phyloP scores from a whole-genome alignment of 2,329 filamentous ascomycete genomes.

The Cercospora sp. region DNA sequence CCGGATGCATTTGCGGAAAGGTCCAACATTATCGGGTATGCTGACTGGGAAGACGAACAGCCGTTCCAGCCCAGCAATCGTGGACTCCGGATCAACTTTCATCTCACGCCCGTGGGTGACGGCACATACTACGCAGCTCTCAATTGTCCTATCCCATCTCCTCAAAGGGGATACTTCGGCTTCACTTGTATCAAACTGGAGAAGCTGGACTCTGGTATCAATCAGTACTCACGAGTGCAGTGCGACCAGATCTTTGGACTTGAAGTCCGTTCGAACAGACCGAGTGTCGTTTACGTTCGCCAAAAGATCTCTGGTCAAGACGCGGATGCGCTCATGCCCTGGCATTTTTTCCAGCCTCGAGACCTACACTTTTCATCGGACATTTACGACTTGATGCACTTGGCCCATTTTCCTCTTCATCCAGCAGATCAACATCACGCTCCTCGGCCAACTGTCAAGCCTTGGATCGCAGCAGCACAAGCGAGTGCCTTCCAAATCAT shows the following conservation, averaged over 20 bases:
- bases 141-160: constrained; percentile 39
- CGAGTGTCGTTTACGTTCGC: constrained; percentile 36
- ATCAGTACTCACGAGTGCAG: constrained; percentile 33
- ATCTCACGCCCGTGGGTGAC: constrained; percentile 15
- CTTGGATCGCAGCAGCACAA: constrained; percentile 15
- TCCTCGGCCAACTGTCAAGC: constrained; percentile 8
- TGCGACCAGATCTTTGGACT: constrained; percentile 20
- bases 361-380: neutral
- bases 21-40: constrained; percentile 42
- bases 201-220: constrained; percentile 26
- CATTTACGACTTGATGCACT: constrained; percentile 12
- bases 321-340: constrained; percentile 16
- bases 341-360: constrained; percentile 21
- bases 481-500: constrained; percentile 18
- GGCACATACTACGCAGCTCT: constrained; percentile 37
- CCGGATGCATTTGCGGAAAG: constrained; percentile 29
- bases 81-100: constrained; percentile 24
- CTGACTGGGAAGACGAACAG: constrained; percentile 37
- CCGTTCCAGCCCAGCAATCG: constrained; percentile 24
- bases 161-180: constrained; percentile 30
- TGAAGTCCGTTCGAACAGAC: constrained; percentile 21
- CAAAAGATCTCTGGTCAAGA: constrained; percentile 21
- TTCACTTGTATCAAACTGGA: constrained; percentile 39
- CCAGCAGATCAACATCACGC: constrained; percentile 5
- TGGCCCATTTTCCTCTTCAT: constrained; percentile 3